Evolutionary conservation across 495 filamentous ascomycete species (phyloP).

Genomic region (Penicillium paradoxum): DNA sequence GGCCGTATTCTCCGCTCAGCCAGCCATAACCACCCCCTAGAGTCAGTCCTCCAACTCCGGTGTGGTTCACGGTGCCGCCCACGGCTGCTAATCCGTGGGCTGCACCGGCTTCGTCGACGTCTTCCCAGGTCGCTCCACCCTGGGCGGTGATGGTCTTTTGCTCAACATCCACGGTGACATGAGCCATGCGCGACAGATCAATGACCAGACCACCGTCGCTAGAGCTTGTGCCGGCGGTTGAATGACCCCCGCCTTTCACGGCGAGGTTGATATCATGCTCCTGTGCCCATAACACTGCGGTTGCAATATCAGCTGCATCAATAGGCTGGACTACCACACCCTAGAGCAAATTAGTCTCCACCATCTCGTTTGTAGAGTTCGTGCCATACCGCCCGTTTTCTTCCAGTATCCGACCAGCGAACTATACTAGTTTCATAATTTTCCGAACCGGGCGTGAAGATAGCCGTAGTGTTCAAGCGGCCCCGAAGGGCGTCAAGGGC

Average conservation of each 20-base stretch:
- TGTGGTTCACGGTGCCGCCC: slow-evolving; percentile 57
- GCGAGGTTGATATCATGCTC: slow-evolving; percentile 43
- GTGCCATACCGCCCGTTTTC: slow-evolving; percentile 30
- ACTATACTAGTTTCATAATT: slow-evolving; percentile 28
- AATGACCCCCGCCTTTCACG: slow-evolving; percentile 52
- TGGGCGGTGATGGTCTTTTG: slow-evolving; percentile 44
- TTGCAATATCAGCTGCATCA: slow-evolving; percentile 32
- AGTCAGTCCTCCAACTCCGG: slow-evolving; percentile 55
- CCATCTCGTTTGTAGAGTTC: background rate
- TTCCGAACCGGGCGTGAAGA: slow-evolving; percentile 27
- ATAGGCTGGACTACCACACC: slow-evolving; percentile 39
- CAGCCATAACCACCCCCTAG: slow-evolving; percentile 56
- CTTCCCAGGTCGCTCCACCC: slow-evolving; percentile 52
- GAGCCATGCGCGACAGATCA: slow-evolving; percentile 48
- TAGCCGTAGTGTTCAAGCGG: slow-evolving; percentile 14
- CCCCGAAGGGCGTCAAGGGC: slow-evolving; percentile 21
- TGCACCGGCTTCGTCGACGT: slow-evolving; percentile 49
- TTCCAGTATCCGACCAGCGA: slow-evolving; percentile 36
- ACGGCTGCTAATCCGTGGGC: slow-evolving; percentile 50
- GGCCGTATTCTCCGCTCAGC: slow-evolving; percentile 45
- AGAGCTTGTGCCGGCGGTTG: slow-evolving; percentile 45
- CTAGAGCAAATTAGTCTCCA: slow-evolving; percentile 15
- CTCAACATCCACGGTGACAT: slow-evolving; percentile 41
- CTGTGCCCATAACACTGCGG: slow-evolving; percentile 40
- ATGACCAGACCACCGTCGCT: slow-evolving; percentile 49